Base-by-base conservation (phyloP, 2,329 filamentous ascomycete genomes). In the Knoxdaviesia capensis region DNA sequence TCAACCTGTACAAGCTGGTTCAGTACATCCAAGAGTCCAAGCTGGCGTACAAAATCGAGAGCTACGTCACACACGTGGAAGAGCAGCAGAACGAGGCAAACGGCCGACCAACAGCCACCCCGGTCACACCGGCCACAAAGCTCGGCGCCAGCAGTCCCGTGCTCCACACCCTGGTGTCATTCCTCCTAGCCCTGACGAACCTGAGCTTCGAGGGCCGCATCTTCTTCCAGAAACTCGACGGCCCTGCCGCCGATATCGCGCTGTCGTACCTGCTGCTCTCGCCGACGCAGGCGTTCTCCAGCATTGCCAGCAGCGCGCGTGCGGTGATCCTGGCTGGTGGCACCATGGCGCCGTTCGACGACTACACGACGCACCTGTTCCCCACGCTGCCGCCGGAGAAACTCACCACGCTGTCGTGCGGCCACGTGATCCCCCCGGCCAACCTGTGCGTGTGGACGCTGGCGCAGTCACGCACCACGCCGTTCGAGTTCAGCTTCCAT, bases 331-430 rank as follows among this genome's bases (percentile, higher is more conserved):
- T 98, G 4, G 90, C 87, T 0, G 90, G 90, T 44, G 90, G 90
- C 28, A 98, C 90, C 30, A 96, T 98, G 90, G 93, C 90, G 3
- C 90, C 90, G 0, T 93, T 96, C 64, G 73, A 79, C 29, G 90
- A 96, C 59, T 98, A 94, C 58, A 77, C 71, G 34, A 70, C 80
- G 4, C 83, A 94, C 51, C 66, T 98, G 0, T 90, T 98, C 47
- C 82, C 88, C 0, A 79, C 82, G 40, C 57, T 94, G 0, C 55
- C 71, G 0, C 50, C 66, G 1, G 58, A 63, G 0, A 74, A 74
- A 44, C 70, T 96, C 38, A 77, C 70, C 7, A 94, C 83, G 0
- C 71, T 94, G 31, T 94, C 86, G 49, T 98, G 88, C 55, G 87
- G 85, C 0, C 90, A 98, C 58, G 87, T 98, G 38, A 92, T 98